These are phyloP conservation scores for Solanum tarijense DNA, from an alignment of 257 asterid genomes.

Conservation along the genomic window DNA sequence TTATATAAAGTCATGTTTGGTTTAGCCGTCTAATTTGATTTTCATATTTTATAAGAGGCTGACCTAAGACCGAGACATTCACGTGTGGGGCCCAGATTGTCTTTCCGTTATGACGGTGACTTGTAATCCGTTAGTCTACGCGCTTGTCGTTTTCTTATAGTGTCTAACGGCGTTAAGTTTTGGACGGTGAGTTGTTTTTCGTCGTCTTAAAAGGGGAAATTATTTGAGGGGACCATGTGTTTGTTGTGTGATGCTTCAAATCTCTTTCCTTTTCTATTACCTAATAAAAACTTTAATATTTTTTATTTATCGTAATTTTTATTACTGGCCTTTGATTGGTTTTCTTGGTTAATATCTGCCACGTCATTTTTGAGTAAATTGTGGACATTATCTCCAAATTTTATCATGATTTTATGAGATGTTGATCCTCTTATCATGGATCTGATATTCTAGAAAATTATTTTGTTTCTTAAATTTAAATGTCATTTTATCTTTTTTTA, in stretches of 20 bases:
- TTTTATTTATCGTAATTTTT: neutral
- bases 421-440: neutral
- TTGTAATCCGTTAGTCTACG: neutral
- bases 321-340: neutral
- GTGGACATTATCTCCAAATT: neutral
- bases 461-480: too few species aligned
- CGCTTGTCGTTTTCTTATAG: neutral
- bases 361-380: neutral
- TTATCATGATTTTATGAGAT: neutral
- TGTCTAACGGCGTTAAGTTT: neutral
- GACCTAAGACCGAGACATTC: neutral
- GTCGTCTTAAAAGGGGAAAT: neutral
- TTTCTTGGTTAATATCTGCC: neutral
- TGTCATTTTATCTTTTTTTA: too few species aligned
- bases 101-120: neutral
- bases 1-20: neutral
- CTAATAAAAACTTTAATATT: neutral
- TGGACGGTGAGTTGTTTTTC: neutral
- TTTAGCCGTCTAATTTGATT: neutral
- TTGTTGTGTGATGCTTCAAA: neutral
- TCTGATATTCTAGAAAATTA: neutral
- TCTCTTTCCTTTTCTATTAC: neutral
- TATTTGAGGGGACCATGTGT: neutral
- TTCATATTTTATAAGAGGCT: neutral
- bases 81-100: neutral